These are phyloP conservation scores for Tylopilus intermedius DNA, from an alignment of 768 basidiomycete genomes.

Conservation along the genomic window DNA sequence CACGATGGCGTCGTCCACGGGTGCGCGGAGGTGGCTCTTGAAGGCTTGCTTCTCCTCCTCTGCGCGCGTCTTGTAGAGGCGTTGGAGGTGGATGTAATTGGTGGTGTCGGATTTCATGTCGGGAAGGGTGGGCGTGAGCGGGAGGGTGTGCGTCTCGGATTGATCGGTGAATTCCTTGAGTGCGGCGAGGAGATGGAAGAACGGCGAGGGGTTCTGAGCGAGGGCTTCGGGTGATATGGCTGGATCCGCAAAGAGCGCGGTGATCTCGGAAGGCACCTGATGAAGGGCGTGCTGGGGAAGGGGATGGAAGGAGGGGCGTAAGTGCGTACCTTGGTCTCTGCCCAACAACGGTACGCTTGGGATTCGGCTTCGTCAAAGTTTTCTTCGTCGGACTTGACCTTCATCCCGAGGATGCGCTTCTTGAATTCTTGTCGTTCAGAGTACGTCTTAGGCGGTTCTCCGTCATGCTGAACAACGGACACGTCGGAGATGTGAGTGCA, in stretches of 20 bases:
- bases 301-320: neutral
- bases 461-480: slow-evolving; percentile 52
- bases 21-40: slow-evolving; percentile 42
- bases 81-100: slow-evolving; percentile 80
- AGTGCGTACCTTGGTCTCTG: slow-evolving; percentile 40
- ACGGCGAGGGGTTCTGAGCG: slow-evolving; percentile 51
- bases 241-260: slow-evolving; percentile 58
- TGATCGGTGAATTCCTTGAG: slow-evolving; percentile 59
- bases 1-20: slow-evolving; percentile 48
- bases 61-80: slow-evolving; percentile 74
- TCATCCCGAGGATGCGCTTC: slow-evolving; percentile 52
- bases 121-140: slow-evolving; percentile 81
- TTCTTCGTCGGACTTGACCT: slow-evolving; percentile 82
- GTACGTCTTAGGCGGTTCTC: slow-evolving; percentile 45
- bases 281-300: neutral
- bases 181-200: slow-evolving; percentile 76
- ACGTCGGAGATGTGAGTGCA: neutral
- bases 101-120: slow-evolving; percentile 94
- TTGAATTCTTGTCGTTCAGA: slow-evolving; percentile 81
- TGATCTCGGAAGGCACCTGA: slow-evolving; percentile 65
- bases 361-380: slow-evolving; percentile 94
- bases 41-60: slow-evolving; percentile 60
- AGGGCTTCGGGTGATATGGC: slow-evolving; percentile 40
- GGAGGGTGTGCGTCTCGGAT: slow-evolving; percentile 58
- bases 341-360: slow-evolving; percentile 82